Base-by-base conservation (phyloP, 495 filamentous ascomycete genomes). In the Aspergillus ellipticus region DNA sequence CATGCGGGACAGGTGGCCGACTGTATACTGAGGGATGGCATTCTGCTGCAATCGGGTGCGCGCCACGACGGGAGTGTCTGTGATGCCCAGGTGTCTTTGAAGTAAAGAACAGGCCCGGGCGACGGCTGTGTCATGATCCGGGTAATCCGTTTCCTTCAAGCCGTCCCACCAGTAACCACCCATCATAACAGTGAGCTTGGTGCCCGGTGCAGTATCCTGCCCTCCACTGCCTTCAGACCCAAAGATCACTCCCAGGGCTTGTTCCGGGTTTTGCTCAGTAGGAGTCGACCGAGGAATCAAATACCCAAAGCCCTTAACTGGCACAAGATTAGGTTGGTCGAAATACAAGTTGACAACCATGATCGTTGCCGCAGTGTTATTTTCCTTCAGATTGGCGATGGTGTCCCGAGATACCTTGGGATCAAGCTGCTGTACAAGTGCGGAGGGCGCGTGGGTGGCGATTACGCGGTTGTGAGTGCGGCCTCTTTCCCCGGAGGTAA, bases 281-380 rank as follows among this genome's bases (percentile, higher is more conserved):
- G 87, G 81, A 2, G 95, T 75, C 21, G 85, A 82, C 53, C 81
- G 81, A 1, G 89, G 89, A 37, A 98, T 85, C 21, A 98, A 82
- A 67, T 97, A 97, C 37, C 94, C 94, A 65, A 97, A 96, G 39
- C 95, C 94, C 31, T 73, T 70, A 13, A 82, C 76, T 3, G 76
- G 79, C 20, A 90, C 75, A 29, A 96, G 71, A 19, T 83, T 61
- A 2, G 85, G 82, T 20, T 82, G 77, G 5, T 74, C 66, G 64
- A 85, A 99, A 77, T 86, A 97, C 19, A 99, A 78, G 70, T 97
- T 97, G 41, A 97, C 87, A 4, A 92, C 87, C 84, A 89, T 91
- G 41, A 96, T 91, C 8, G 88, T 93, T 13, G 90, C 87, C 19
- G 88, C 81, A 49, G 82, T 79, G 37, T 85, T 79, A 37, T 78